These are phyloP conservation scores for Melastoma candidum DNA, from an alignment of 441 rosid species.

Conservation along the genomic window DNA sequence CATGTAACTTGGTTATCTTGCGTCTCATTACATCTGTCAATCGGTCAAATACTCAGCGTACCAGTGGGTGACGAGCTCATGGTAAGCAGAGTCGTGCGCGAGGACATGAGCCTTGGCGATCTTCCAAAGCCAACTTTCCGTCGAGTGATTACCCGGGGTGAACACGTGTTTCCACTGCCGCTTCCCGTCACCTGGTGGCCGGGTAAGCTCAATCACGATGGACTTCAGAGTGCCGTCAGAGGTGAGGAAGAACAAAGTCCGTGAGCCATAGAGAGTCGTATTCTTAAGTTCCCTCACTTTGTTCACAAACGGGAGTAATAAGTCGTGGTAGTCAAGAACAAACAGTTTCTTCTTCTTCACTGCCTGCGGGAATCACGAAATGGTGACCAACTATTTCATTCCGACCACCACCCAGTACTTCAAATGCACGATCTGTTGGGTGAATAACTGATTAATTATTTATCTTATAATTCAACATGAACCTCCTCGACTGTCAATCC, in stretches of 20 bases:
- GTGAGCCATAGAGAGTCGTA: conserved; percentile 7
- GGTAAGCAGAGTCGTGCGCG: conserved; percentile 9
- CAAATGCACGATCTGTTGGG: neutral
- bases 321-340: conserved; percentile 14
- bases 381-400: neutral
- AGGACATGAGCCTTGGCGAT: conserved; percentile 12
- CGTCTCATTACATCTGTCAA: neutral
- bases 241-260: conserved; percentile 9
- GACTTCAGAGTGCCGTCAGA: conserved; percentile 10
- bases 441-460: neutral
- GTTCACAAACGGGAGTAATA: conserved; percentile 7
- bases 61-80: conserved; percentile 16
- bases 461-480: neutral
- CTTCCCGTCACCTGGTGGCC: conserved; percentile 5
- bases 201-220: conserved; percentile 12
- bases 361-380: conserved; percentile 8
- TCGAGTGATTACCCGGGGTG: conserved; percentile 1
- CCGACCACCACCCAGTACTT: neutral
- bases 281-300: neutral
- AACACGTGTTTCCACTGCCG: neutral
- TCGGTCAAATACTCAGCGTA: neutral
- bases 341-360: conserved; percentile 8
- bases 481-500: conserved; percentile 17
- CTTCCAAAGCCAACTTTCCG: conserved; percentile 7
- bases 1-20: neutral